phyloP scores from a whole-genome alignment of 2,329 filamentous ascomycete genomes.

The Mycocentrospora acerina region DNA sequence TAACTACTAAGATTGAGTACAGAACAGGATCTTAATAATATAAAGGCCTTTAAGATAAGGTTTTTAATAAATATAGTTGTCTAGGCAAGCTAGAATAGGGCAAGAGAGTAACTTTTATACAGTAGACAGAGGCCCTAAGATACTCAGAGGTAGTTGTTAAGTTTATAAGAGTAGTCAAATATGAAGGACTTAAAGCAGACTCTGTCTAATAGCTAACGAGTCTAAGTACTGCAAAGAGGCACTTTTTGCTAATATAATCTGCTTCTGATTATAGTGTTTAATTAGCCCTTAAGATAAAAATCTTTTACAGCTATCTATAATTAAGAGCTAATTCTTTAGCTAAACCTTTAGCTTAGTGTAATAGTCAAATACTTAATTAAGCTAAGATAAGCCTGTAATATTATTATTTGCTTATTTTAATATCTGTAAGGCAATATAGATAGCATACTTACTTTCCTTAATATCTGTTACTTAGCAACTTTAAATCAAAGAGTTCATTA shows the following conservation, averaged over 20 bases:
- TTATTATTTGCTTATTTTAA: conserved; percentile 16
- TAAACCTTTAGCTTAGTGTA: conserved; percentile 6
- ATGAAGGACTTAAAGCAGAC: conserved; percentile 3
- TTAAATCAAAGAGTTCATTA: conserved; percentile 1
- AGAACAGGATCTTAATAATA: too few species aligned
- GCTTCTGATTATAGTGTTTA: conserved; percentile 35
- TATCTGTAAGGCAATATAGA: conserved; percentile 2
- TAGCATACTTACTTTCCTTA: conserved; percentile 1
- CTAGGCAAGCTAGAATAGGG: conserved; percentile 4
- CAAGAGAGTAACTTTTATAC: conserved; percentile 1
- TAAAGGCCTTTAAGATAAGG: conserved; percentile 1
- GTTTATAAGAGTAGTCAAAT: background rate
- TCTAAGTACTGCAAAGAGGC: too few species aligned
- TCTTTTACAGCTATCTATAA: conserved; percentile 12
- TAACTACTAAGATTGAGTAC: too few species aligned
- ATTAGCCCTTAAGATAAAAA: conserved; percentile 39
- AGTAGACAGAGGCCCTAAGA: background rate
- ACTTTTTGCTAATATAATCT: conserved; percentile 24
- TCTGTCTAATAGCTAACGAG: conserved; percentile 1
- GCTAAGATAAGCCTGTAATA: conserved; percentile 8
- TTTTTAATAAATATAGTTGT: conserved; percentile 1
- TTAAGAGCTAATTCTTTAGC: conserved; percentile 4
- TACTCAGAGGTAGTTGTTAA: background rate
- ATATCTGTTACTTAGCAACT: conserved; percentile 4
- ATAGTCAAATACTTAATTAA: conserved; percentile 7